A percentile compares a stretch with the other conserved stretches of the same genome.
Evolutionary conservation across 768 basidiomycete genomes (phyloP).

Genomic region (Tylopilus subfusipes): DNA sequence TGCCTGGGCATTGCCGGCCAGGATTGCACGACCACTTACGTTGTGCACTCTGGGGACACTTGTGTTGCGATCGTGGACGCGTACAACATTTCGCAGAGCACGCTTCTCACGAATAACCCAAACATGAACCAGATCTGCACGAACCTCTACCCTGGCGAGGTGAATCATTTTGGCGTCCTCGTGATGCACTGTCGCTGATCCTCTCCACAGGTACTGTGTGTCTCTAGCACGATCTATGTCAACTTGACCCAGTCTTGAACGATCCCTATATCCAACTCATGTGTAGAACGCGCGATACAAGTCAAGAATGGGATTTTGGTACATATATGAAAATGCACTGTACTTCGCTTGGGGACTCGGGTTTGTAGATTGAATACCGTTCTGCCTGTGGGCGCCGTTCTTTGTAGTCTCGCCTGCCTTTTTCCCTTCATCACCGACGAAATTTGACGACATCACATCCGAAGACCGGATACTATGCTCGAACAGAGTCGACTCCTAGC

Average conservation of each 20-base stretch:
- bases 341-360: neutral
- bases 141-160: conserved; percentile 61
- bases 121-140: conserved; percentile 50
- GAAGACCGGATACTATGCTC: neutral
- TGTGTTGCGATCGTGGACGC: conserved; percentile 43
- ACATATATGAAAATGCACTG: neutral
- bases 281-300: neutral
- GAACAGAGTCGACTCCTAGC: neutral
- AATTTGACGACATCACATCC: neutral
- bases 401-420: neutral
- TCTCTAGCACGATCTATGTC: conserved; percentile 23
- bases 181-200: neutral
- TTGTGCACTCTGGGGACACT: conserved; percentile 46
- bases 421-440: too few species aligned
- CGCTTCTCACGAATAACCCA: conserved; percentile 60
- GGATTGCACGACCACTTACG: conserved; percentile 54
- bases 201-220: conserved; percentile 25
- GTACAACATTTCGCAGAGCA: conserved; percentile 42
- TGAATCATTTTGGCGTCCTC: conserved; percentile 20
- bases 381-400: neutral
- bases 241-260: conserved; percentile 14
- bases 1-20: conserved; percentile 57
- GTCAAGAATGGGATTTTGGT: neutral
- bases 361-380: neutral
- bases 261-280: neutral